Evolutionary conservation across 2,329 filamentous ascomycete species (phyloP).

Genomic region (Arthrobotrys sinensis): DNA sequence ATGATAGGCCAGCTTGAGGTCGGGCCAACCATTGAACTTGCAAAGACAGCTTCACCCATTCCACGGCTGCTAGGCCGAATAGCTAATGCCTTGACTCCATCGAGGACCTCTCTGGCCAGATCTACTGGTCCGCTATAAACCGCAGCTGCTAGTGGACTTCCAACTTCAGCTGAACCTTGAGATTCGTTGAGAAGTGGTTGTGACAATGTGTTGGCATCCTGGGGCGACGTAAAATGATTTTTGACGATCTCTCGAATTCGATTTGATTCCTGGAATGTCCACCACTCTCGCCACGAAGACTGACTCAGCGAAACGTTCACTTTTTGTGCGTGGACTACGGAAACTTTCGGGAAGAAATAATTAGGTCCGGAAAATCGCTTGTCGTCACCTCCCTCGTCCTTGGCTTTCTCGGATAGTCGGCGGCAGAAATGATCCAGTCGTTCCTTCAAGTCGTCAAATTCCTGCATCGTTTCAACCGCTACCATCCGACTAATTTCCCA

Average conservation of each 20-base stretch:
- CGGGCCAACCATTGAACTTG: slow-evolving; percentile 63
- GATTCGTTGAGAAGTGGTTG: slow-evolving; percentile 28
- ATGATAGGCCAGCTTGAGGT: slow-evolving; percentile 61
- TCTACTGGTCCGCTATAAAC: slow-evolving; percentile 64
- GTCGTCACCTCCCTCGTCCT: slow-evolving; percentile 32
- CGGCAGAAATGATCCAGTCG: slow-evolving; percentile 63
- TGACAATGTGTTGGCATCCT: slow-evolving; percentile 42
- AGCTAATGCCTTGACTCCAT: slow-evolving; percentile 63
- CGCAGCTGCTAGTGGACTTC: slow-evolving; percentile 20
- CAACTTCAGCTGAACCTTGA: slow-evolving; percentile 36
- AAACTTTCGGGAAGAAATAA: slow-evolving; percentile 46
- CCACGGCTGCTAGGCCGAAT: slow-evolving; percentile 64
- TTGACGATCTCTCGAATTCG: slow-evolving; percentile 64
- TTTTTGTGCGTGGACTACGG: slow-evolving; percentile 62
- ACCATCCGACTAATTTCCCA: slow-evolving; percentile 64
- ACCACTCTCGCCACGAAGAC: slow-evolving; percentile 64
- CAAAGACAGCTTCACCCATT: slow-evolving; percentile 65
- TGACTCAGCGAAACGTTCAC: slow-evolving; percentile 63
- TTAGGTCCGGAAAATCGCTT: slow-evolving; percentile 43
- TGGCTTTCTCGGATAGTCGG: slow-evolving; percentile 45
- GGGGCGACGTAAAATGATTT: slow-evolving; percentile 62
- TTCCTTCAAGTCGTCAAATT: slow-evolving; percentile 62
- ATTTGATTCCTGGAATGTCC: slow-evolving; percentile 64
- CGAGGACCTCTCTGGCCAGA: slow-evolving; percentile 64
- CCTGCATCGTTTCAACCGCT: slow-evolving; percentile 63